Conservation (phyloP, 805 yeast genomes). For the Saccharomycopsis fibuligera region DNA sequence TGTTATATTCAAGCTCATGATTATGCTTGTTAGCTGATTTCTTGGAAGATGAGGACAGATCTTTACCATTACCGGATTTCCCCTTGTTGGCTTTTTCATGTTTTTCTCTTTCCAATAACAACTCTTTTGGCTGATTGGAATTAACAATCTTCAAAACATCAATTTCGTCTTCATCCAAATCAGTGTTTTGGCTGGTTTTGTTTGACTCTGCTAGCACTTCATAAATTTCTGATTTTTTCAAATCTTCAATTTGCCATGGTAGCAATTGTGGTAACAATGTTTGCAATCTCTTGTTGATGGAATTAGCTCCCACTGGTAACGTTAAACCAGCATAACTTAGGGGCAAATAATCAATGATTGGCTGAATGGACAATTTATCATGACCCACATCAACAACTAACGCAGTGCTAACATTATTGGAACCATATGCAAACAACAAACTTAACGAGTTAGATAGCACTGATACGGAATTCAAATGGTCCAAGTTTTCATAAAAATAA, state of each 20-base stretch:
- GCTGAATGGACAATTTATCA: slow-evolving; percentile 68
- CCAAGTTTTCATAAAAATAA: slow-evolving; percentile 67
- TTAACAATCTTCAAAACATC: slow-evolving; percentile 89
- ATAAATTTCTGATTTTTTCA: slow-evolving; percentile 68
- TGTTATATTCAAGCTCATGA: slow-evolving; percentile 62
- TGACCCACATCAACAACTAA: slow-evolving; percentile 77
- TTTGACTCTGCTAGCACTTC: slow-evolving; percentile 74
- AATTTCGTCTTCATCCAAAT: slow-evolving; percentile 49
- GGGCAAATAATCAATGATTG: slow-evolving; percentile 69
- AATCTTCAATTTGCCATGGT: slow-evolving; percentile 56
- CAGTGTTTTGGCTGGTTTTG: slow-evolving; percentile 28
- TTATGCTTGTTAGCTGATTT: slow-evolving; percentile 29
- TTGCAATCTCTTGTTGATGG: slow-evolving; percentile 49
- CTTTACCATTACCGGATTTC: slow-evolving; percentile 21
- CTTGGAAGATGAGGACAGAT: slow-evolving; percentile 29
- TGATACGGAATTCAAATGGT: slow-evolving; percentile 60
- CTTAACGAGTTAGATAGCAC: slow-evolving; percentile 64
- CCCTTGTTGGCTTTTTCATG: slow-evolving; percentile 34
- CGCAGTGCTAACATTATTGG: slow-evolving; percentile 48
- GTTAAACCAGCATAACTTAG: slow-evolving; percentile 47
- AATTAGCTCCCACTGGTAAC: slow-evolving; percentile 54
- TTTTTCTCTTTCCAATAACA: slow-evolving; percentile 57
- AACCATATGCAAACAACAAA: slow-evolving; percentile 66
- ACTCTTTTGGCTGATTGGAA: slow-evolving; percentile 65
- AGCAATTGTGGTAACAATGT: slow-evolving; percentile 53